phyloP scores from a whole-genome alignment of 768 basidiomycete species.

The Phylloporus sp. region DNA sequence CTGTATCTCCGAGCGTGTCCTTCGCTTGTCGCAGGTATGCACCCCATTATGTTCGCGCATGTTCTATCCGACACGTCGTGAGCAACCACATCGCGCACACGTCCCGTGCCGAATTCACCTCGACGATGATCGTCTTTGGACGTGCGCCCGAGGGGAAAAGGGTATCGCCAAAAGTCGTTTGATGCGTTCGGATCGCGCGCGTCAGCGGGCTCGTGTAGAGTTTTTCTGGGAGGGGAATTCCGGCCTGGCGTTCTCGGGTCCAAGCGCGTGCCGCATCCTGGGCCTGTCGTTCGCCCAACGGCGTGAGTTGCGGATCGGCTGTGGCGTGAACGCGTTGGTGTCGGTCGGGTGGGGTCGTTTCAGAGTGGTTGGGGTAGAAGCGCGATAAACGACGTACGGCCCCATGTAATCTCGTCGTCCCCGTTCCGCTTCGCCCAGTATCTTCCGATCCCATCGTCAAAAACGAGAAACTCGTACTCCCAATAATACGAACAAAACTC shows the following conservation, averaged over 20 bases:
- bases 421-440: constrained; percentile 60
- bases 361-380: too few species aligned
- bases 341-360: background rate
- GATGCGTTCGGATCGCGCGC: constrained; percentile 54
- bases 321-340: background rate
- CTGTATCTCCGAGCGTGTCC: constrained; percentile 44
- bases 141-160: constrained; percentile 22
- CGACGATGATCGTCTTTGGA: constrained; percentile 43
- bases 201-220: constrained; percentile 45
- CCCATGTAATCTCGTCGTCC: constrained; percentile 66
- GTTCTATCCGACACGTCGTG: constrained; percentile 37
- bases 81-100: background rate
- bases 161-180: constrained; percentile 45
- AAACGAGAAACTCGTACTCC: background rate
- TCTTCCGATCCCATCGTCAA: constrained; percentile 38
- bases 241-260: constrained; percentile 10
- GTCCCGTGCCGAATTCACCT: constrained; percentile 36
- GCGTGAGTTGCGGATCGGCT: constrained; percentile 50
- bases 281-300: constrained; percentile 54
- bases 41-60: constrained; percentile 60
- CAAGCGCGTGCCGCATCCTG: constrained; percentile 17
- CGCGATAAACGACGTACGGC: constrained; percentile 53
- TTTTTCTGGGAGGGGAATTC: constrained; percentile 18
- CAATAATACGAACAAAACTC: constrained; percentile 19
- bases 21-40: constrained; percentile 69